Base-by-base conservation (phyloP, 176 grass and related monocot genomes). In the Aegilops bicornis region DNA sequence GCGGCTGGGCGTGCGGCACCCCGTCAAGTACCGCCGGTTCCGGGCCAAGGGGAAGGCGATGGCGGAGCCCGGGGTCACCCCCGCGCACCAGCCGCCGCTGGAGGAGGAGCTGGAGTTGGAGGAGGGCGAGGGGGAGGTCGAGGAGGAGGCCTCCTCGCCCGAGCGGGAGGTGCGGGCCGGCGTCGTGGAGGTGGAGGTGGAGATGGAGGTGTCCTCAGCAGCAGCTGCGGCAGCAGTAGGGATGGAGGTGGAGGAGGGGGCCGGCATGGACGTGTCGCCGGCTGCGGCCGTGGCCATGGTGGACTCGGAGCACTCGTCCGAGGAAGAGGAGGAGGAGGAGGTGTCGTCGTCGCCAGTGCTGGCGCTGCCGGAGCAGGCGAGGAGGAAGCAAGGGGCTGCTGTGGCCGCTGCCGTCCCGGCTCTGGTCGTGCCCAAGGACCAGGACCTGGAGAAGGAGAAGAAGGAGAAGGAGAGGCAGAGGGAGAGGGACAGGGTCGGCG, bases 1-100 rank as follows among this genome's bases (percentile, higher is more conserved):
- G 72, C 81, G 89, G 29, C 87, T 93, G 43, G 91, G 93, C 11
- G 93, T 95, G 72, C 79, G 89, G 45, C 87, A 92, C 75, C 89
- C 89, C 59, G 59, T 93, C 42, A 93, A 92, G 86, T 90, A 92
- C 79, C 90, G 75, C 83, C 29, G 89, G 56, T 90, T 92, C 67
- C 79, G 86, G 25, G 86, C 68, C 5, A 88, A 78, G 10, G 87
- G 86, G 64, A 86, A 93, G 84, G 72, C 91, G 83, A 93, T 92
- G 93, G 84, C 86, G 61, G 91, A 89, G 64, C 86, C 96, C 3
- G 89, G 85, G 48, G 29, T 43, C 29, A 64, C 65, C 24, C 63
- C 78, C 3, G 3, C 64, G 48, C 84, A 59, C 20, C 56, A 22
- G 11, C 23, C 12, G 11, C 23, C 12, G 3, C 22, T 47, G 42